Conservation (phyloP, 2,329 filamentous ascomycete species). For the Cladosporium sp. region DNA sequence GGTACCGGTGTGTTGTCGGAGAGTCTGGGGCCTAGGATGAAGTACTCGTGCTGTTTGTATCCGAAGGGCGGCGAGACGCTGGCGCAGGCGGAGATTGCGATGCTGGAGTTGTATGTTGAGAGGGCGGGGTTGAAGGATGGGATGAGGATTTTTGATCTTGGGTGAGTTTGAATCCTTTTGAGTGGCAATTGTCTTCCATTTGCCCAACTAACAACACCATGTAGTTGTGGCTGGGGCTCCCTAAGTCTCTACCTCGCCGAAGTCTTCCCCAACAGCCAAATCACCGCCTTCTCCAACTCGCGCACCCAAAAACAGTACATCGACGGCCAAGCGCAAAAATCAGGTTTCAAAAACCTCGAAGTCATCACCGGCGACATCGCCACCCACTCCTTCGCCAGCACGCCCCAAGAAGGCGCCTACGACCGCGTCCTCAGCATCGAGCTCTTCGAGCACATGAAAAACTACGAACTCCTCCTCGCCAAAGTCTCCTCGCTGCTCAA, state of each 20-base stretch:
- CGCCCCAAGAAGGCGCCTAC: constrained; percentile 45
- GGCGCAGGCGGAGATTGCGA: constrained; percentile 65
- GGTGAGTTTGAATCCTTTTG: constrained; percentile 42
- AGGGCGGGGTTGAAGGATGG: constrained; percentile 62
- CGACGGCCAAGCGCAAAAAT: constrained; percentile 58
- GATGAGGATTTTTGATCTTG: constrained; percentile 64
- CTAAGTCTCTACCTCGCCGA: constrained; percentile 67
- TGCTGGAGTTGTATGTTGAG: constrained; percentile 65
- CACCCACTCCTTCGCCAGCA: constrained; percentile 63
- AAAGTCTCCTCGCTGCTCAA: constrained; percentile 64
- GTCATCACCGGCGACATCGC: constrained; percentile 70
- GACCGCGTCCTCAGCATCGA: constrained; percentile 70
- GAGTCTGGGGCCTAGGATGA: constrained; percentile 69
- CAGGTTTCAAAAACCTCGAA: constrained; percentile 61
- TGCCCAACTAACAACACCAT: constrained; percentile 8
- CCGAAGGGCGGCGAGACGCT: constrained; percentile 64
- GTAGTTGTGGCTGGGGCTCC: constrained; percentile 70
- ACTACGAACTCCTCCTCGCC: constrained; percentile 67
- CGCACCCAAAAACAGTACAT: constrained; percentile 69
- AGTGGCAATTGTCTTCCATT: constrained; percentile 23
- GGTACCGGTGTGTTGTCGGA: constrained; percentile 64
- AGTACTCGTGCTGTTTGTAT: constrained; percentile 71
- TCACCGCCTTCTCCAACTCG: constrained; percentile 72
- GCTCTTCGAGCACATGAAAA: constrained; percentile 78
- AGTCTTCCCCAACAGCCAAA: constrained; percentile 60